Evolutionary conservation across 208 protist species (phyloP), one percentile per base, ranked within the genome.

Genomic region (Zelonia costaricensis): DNA sequence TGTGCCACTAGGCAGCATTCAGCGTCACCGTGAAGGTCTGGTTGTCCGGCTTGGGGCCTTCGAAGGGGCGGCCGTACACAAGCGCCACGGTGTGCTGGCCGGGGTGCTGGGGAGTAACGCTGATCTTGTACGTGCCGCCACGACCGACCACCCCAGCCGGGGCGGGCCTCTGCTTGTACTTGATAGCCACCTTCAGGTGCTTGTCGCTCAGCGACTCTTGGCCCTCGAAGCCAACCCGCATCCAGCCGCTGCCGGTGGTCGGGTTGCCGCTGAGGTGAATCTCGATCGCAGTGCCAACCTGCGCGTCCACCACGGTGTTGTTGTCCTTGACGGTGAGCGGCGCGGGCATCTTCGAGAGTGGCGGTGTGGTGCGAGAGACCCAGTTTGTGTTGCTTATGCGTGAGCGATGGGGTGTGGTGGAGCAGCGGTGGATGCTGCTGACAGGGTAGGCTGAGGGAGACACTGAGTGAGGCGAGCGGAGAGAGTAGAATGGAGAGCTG

Each of bases 191-290:
- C 15, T 72, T 52, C 47, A 82, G 62, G 36, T 43, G 18, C 2
- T 67, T 56, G 38, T 81, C 71, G 28, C 62, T 81, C 20, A 57
- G 30, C 8, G 52, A 20, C 4, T 62, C 46, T 18, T 60, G 46
- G 18, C 57, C 55, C 22, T 38, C 42, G 48, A 72, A 65, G 23
- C 69, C 71, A 12, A 47, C 60, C 9, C 75, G 75, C 4, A 69
- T 60, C 87, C 87, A 93, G 18, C 8, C 51, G 80, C 77, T 91
- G 39, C 87, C 87, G 2, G 84, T 91, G 6, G 72, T 88, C 49
- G 87, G 87, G 72, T 91, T 94, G 25, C 79, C 72, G 7, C 28
- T 3, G 30, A 94, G 77, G 23, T 49, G 7, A 20, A 91, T 76
- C 8, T 57, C 23, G 15, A 87, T 20, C 0, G 36, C n/a, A 3